Evolutionary conservation across 2,329 filamentous ascomycete species (phyloP).

Genomic region (Penicillium nordicum): DNA sequence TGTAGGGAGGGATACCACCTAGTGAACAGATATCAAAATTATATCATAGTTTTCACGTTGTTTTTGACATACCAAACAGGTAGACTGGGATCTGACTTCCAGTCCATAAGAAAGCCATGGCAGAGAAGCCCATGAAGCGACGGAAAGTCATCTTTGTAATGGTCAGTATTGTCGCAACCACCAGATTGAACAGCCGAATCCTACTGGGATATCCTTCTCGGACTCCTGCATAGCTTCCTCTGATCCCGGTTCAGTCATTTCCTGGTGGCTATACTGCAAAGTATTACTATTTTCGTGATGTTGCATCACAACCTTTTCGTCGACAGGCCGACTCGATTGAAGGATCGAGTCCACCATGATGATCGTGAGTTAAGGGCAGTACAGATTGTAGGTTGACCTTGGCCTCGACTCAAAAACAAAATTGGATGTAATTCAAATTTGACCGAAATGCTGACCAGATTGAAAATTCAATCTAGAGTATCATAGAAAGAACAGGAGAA

Average conservation of each 20-base stretch:
- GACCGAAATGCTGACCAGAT: not conserved
- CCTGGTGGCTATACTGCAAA: conserved; percentile 42
- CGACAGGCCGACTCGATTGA: conserved; percentile 16
- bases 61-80: conserved; percentile 41
- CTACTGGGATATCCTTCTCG: conserved; percentile 47
- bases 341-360: conserved; percentile 19
- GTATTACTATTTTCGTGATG: conserved; percentile 28
- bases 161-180: conserved; percentile 1
- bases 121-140: conserved; percentile 53
- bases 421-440: not conserved
- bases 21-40: not conserved
- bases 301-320: conserved; percentile 30
- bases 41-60: not conserved
- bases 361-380: not conserved
- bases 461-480: not conserved
- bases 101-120: conserved; percentile 61
- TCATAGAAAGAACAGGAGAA: not conserved
- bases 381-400: not conserved
- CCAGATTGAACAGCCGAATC: not conserved
- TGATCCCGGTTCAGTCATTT: conserved; percentile 47
- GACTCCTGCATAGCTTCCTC: conserved; percentile 42
- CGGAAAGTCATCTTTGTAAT: conserved; percentile 46
- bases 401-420: not conserved
- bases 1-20: conserved; percentile 51
- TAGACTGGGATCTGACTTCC: conserved; percentile 60